Conservation (phyloP, 2,329 filamentous ascomycete genomes). For the Pestalotiopsis sp. region DNA sequence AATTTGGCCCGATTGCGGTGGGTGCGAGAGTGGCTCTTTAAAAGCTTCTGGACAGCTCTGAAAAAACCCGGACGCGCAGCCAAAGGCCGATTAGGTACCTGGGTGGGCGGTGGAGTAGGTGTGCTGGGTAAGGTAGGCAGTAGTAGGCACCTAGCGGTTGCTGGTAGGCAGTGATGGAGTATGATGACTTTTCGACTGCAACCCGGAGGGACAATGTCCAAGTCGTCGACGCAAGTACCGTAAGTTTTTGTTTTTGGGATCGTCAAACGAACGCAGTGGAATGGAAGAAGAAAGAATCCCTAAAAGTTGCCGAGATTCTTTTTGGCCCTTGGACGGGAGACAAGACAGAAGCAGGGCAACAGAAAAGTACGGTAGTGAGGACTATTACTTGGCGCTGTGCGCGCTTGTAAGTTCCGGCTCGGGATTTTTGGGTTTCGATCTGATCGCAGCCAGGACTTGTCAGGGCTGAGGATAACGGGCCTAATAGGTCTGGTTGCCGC, state of each 20-base stretch:
- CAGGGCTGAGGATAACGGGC: not conserved
- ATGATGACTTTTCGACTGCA: not conserved
- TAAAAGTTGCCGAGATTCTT: not conserved
- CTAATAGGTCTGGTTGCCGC: not conserved
- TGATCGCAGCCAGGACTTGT: not conserved
- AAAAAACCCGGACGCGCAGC: not conserved
- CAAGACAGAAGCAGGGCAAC: not conserved
- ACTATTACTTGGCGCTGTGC: slow-evolving; percentile 7
- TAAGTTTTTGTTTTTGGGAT: not conserved
- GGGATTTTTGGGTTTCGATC: slow-evolving; percentile 4
- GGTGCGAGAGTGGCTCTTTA: slow-evolving; percentile 13
- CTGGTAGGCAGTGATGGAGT: not conserved
- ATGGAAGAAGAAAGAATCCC: not conserved
- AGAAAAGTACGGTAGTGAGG: slow-evolving; percentile 2
- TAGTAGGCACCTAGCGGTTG: not conserved
- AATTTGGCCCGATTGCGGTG: slow-evolving; percentile 14
- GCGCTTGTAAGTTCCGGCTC: slow-evolving; percentile 6
- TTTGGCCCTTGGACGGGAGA: not conserved
- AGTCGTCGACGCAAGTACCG: not conserved
- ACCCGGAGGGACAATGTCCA: not conserved
- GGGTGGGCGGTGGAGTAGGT: not conserved
- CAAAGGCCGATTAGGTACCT: not conserved
- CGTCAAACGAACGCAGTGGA: not conserved
- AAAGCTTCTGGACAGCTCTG: not conserved
- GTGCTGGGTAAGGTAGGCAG: not conserved